Evolutionary conservation across 2,329 filamentous ascomycete species (phyloP).

Genomic region (Biscogniauxia sp.): DNA sequence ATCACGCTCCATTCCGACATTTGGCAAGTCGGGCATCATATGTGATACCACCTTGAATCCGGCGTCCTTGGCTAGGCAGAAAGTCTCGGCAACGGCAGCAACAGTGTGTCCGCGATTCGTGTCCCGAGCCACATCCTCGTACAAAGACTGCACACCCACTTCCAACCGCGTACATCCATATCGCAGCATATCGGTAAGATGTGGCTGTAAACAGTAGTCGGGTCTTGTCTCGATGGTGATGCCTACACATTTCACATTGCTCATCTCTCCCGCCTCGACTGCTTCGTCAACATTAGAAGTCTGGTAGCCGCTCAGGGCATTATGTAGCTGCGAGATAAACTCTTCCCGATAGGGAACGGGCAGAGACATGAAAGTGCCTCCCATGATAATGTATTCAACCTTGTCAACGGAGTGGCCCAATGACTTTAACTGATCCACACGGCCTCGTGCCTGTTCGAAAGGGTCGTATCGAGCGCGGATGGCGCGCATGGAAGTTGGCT

Average conservation of each 20-base stretch:
- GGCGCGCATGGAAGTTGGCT: conserved; percentile 96
- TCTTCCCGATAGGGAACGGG: conserved; percentile 84
- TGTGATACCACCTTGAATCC: conserved; percentile 99
- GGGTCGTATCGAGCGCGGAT: conserved; percentile 97
- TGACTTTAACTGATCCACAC: conserved; percentile 94
- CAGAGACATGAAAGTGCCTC: conserved; percentile 97
- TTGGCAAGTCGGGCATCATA: conserved; percentile 99
- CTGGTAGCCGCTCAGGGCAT: conserved; percentile 93
- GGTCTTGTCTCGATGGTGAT: conserved; percentile 98
- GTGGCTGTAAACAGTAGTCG: conserved; percentile 95
- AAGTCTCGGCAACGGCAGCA: conserved; percentile 91
- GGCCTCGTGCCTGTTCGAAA: conserved; percentile 92
- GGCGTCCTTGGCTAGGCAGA: conserved; percentile 94
- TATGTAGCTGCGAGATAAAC: conserved; percentile 95
- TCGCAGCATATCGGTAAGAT: conserved; percentile 92
- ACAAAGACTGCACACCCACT: conserved; percentile 92
- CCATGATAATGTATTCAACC: conserved; percentile 99
- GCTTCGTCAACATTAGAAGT: conserved; percentile 94
- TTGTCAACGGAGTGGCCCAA: conserved; percentile 97
- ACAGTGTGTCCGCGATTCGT: conserved; percentile 97
- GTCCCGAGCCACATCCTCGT: conserved; percentile 97
- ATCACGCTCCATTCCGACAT: conserved; percentile 97
- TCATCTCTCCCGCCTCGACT: conserved; percentile 91
- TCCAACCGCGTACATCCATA: conserved; percentile 96
- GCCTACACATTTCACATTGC: conserved; percentile 94